Conservation (phyloP, 2,329 filamentous ascomycete genomes). For the Lachnellula subtilissima region DNA sequence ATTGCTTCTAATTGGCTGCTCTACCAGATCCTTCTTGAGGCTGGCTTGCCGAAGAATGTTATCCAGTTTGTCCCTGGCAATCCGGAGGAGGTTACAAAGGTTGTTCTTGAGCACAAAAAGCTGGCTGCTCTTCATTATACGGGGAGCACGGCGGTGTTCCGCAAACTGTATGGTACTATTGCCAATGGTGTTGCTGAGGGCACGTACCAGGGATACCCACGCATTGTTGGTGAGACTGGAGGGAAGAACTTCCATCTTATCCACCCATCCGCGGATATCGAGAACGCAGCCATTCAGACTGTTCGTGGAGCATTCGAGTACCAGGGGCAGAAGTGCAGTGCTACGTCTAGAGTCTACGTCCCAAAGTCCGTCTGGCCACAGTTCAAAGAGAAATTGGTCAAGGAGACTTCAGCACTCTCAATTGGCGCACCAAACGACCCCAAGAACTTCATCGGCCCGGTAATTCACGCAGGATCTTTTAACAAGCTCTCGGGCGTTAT, state of each 20-base stretch:
- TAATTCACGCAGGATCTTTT: conserved; percentile 79
- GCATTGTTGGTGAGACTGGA: conserved; percentile 85
- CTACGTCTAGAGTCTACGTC: conserved; percentile 75
- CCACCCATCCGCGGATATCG: conserved; percentile 70
- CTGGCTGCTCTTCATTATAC: conserved; percentile 95
- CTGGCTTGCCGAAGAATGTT: conserved; percentile 81
- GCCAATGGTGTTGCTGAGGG: conserved; percentile 75
- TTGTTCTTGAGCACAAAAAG: conserved; percentile 68
- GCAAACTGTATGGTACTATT: conserved; percentile 81
- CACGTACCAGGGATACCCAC: conserved; percentile 78
- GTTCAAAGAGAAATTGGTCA: conserved; percentile 61
- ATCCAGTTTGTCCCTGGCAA: conserved; percentile 93
- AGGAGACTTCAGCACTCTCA: conserved; percentile 66
- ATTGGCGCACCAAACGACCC: conserved; percentile 64
- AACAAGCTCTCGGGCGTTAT: conserved; percentile 74
- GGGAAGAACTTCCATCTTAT: conserved; percentile 92
- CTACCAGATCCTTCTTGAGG: conserved; percentile 86
- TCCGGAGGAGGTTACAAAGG: conserved; percentile 75
- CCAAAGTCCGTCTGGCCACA: conserved; percentile 69
- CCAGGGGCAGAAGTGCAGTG: conserved; percentile 88
- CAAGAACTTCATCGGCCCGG: conserved; percentile 78
- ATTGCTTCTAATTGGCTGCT: conserved; percentile 89
- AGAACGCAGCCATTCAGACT: conserved; percentile 76
- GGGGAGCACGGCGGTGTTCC: conserved; percentile 87
- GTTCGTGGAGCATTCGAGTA: conserved; percentile 86